phyloP scores from a whole-genome alignment of 73 alveolate genomes.

The Paramecium pentaurelia region DNA sequence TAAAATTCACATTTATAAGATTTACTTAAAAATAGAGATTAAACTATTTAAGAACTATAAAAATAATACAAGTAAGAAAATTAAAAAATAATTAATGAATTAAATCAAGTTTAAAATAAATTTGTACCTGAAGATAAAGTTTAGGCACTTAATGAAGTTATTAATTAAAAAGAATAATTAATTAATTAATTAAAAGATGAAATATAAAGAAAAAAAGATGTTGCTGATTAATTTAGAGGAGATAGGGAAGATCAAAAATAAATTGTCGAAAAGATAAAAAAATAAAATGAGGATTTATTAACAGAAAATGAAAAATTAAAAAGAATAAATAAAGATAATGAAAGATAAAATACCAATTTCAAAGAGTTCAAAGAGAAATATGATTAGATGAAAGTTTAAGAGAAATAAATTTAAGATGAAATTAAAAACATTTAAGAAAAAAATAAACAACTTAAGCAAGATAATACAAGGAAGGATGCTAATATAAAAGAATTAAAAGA shows the following conservation, averaged over 20 bases:
- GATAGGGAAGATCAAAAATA: slow-evolving; percentile 14
- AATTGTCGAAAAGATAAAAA: background rate
- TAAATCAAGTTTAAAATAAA: slow-evolving; percentile 31
- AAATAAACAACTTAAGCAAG: background rate
- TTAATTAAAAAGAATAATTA: background rate
- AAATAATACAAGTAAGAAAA: slow-evolving; percentile 26
- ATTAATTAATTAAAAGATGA: slow-evolving; percentile 8
- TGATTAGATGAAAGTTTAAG: slow-evolving; percentile 12
- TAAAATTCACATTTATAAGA: background rate
- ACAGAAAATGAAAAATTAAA: slow-evolving; percentile 21
- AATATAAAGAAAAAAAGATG: slow-evolving; percentile 27
- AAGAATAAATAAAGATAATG: background rate
- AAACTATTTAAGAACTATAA: background rate
- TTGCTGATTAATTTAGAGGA: slow-evolving; percentile 32
- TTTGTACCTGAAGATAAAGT: slow-evolving; percentile 53
- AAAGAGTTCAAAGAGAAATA: slow-evolving; percentile 42
- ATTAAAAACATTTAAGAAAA: background rate
- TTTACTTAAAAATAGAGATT: background rate
- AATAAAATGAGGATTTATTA: background rate
- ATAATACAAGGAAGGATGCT: background rate
- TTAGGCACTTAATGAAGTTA: background rate
- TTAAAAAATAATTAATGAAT: slow-evolving; percentile 7
- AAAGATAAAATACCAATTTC: background rate
- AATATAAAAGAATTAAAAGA: slow-evolving; percentile 12
- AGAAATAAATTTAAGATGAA: slow-evolving; percentile 3